phyloP scores from a whole-genome alignment of 371 early-diverging fungal genomes.

The Rhizomucor miehei region DNA sequence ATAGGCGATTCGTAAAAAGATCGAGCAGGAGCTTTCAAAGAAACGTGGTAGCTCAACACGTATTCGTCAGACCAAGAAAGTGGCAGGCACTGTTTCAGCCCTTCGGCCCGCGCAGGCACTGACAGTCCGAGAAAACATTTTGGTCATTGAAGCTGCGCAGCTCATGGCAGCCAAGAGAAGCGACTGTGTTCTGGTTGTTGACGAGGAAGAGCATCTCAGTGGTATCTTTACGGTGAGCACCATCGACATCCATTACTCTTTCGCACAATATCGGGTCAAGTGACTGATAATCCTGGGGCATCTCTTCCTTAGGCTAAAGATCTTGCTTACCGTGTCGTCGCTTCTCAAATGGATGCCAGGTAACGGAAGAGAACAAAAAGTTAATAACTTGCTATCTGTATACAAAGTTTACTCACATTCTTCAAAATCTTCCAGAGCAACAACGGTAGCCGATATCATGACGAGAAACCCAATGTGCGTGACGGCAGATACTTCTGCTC shows the following conservation, averaged over 20 bases:
- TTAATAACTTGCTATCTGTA: no score
- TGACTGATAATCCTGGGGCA: not conserved
- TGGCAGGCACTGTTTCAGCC: conserved; percentile 86
- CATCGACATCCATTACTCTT: not conserved
- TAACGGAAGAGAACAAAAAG: conserved; percentile 12
- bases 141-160: conserved; percentile 92
- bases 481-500: conserved; percentile 77
- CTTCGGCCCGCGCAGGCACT: conserved; percentile 87
- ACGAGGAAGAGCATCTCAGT: conserved; percentile 85
- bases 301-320: conserved; percentile 26
- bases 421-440: no score
- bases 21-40: conserved; percentile 69
- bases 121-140: conserved; percentile 86
- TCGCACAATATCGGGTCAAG: not conserved
- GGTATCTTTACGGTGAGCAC: conserved; percentile 83
- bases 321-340: conserved; percentile 40
- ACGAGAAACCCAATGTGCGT: conserved; percentile 90
- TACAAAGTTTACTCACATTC: no score
- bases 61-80: conserved; percentile 46
- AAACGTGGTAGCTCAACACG: conserved; percentile 42
- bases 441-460: conserved; percentile 86
- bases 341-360: conserved; percentile 45
- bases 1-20: conserved; percentile 71
- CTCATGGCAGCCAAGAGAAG: conserved; percentile 96
- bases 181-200: conserved; percentile 90